These are phyloP conservation scores for Dioscorea cayenensis DNA, from an alignment of 116 monocot species.

Conservation along the genomic window DNA sequence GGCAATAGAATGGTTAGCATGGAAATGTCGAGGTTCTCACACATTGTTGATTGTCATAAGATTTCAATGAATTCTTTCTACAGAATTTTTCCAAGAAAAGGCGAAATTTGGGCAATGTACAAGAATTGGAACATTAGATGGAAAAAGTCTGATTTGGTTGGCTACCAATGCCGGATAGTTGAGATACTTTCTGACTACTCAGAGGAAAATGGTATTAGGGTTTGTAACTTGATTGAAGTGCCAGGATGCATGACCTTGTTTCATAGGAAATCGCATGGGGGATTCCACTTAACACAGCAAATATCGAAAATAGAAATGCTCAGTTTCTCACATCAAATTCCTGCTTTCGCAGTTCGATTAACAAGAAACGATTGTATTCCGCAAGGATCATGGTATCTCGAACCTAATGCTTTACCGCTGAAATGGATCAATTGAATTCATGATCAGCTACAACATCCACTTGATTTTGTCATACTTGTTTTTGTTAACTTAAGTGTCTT, in stretches of 20 bases:
- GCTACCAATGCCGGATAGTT: conserved; percentile 24
- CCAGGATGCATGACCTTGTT: conserved; percentile 25
- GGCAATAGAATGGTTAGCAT: background rate
- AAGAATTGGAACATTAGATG: conserved; percentile 18
- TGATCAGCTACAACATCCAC: no score
- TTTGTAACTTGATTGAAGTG: conserved; percentile 26
- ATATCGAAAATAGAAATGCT: conserved; percentile 25
- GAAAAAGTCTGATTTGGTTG: conserved; percentile 6
- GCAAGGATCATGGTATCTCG: conserved; percentile 24
- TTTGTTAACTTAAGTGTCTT: no score
- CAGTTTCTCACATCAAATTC: conserved; percentile 38
- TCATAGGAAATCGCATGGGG: conserved; percentile 22
- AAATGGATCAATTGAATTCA: background rate
- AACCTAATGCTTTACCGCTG: conserved; percentile 24
- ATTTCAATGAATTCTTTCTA: conserved; percentile 21
- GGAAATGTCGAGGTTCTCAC: conserved; percentile 28
- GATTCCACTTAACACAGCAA: conserved; percentile 15
- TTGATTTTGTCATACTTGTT: no score
- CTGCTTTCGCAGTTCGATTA: conserved; percentile 23
- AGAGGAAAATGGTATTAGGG: conserved; percentile 20
- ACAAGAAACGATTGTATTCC: conserved; percentile 14
- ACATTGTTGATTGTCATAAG: conserved; percentile 27
- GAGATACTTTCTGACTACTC: conserved; percentile 43
- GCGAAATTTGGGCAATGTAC: conserved; percentile 43
- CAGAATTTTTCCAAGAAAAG: conserved; percentile 35